Percentiles rank a stretch among this genome's conserved stretches.
Evolutionary conservation across 805 yeast species (phyloP).

Genomic region (Candida ortonii): DNA sequence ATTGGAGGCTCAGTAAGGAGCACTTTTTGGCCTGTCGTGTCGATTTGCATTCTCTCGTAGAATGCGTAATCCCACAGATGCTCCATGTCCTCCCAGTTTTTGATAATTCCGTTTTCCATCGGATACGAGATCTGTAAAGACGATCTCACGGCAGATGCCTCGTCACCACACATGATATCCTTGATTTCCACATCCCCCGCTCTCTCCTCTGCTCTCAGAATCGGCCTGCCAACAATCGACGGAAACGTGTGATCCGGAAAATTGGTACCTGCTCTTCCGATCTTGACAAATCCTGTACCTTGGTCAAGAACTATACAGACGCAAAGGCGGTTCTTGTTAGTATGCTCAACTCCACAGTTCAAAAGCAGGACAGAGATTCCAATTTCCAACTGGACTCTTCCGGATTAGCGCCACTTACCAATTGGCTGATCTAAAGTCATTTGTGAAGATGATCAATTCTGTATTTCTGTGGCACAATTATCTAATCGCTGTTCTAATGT

Average conservation of each 20-base stretch:
- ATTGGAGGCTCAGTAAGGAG: slow-evolving; percentile 96
- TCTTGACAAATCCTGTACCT: slow-evolving; percentile 97
- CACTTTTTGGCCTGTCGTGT: slow-evolving; percentile 71
- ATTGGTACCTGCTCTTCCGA: slow-evolving; percentile 95
- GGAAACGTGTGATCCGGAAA: slow-evolving; percentile 98
- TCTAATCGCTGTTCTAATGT: neutral
- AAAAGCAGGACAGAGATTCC: too few relatives aligned
- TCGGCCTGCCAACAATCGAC: slow-evolving; percentile 96
- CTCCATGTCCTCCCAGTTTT: slow-evolving; percentile 98
- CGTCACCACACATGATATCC: slow-evolving; percentile 97
- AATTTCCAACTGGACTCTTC: neutral
- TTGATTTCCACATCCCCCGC: slow-evolving; percentile 73
- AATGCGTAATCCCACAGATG: slow-evolving; percentile 97
- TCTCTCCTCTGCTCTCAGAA: slow-evolving; percentile 93
- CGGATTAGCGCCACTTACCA: too few relatives aligned
- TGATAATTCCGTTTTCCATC: slow-evolving; percentile 97
- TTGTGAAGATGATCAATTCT: too few relatives aligned
- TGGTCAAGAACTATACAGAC: slow-evolving; percentile 77
- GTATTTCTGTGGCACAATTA: neutral
- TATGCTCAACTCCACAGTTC: too few relatives aligned
- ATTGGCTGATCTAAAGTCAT: slow-evolving; percentile 31
- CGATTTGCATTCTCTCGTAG: slow-evolving; percentile 81
- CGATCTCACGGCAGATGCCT: slow-evolving; percentile 87
- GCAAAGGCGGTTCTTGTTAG: slow-evolving; percentile 2
- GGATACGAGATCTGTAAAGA: slow-evolving; percentile 93